These are phyloP conservation scores for Escallonia rubra DNA, from an alignment of 129 eudicot species.

Conservation along the genomic window DNA sequence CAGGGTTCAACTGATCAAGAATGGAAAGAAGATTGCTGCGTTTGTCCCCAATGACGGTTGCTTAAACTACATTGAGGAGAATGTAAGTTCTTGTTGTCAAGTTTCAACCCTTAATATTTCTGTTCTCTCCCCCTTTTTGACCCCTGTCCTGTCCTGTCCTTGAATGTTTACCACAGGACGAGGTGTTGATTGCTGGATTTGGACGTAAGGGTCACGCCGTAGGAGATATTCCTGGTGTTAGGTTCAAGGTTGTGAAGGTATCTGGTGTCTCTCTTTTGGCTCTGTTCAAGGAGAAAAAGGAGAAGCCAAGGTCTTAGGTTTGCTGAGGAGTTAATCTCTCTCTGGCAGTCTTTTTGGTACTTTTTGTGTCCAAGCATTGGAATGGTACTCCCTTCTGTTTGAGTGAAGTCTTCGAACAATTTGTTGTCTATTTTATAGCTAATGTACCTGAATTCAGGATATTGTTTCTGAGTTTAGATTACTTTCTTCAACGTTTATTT, in stretches of 20 bases:
- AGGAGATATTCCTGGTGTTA: constrained; percentile 49
- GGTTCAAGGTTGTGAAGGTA: constrained; percentile 49
- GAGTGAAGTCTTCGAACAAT: neutral
- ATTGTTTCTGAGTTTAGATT: neutral
- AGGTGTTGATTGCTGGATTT: constrained; percentile 47
- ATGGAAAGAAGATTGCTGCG: constrained; percentile 48
- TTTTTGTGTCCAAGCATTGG: neutral
- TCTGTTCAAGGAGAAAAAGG: constrained; percentile 26
- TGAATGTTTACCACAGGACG: constrained; percentile 21
- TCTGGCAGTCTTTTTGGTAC: neutral
- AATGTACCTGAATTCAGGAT: constrained; percentile 9
- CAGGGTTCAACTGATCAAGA: constrained; percentile 30
- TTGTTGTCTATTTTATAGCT: neutral
- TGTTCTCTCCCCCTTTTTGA: neutral
- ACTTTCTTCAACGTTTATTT: neutral
- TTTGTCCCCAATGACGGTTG: constrained; percentile 62
- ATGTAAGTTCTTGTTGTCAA: constrained; percentile 12
- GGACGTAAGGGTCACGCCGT: constrained; percentile 46
- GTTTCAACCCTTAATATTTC: neutral
- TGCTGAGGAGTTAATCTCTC: neutral
- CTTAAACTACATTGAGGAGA: constrained; percentile 54
- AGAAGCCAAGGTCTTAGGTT: constrained; percentile 18
- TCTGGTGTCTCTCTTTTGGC: constrained; percentile 45
- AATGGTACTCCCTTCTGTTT: constrained; percentile 1
- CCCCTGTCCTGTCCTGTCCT: neutral